Base-by-base conservation (phyloP, 345 rosid genomes). In the Angophora floribunda region DNA sequence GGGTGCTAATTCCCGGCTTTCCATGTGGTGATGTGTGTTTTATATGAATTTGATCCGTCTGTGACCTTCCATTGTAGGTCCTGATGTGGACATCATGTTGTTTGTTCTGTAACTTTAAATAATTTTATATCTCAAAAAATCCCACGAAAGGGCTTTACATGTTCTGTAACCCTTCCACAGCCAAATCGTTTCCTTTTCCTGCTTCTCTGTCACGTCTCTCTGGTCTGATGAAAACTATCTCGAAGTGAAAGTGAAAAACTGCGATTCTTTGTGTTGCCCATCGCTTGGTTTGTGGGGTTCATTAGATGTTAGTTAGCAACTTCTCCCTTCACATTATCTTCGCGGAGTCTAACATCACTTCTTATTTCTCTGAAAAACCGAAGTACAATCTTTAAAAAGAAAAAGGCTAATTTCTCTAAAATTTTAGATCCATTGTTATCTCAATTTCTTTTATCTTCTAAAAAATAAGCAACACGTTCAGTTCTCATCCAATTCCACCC, bases 141-240 rank as follows among this genome's bases (percentile, higher is more conserved):
- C 63, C 13, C 63, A 0, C 63, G 0, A 7, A 6, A 8, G 50
- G 50, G 9, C 50, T 49, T 49, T 24, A 13, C n/a, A 26, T 59
- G 65, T 57, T 4, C 65, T 24, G 65, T 9, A 28, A 57, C 65
- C 30, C 65, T 26, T 10, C n/a, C 67, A 26, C 65, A 9, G 1
- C 30, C 24, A 26, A 19, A 59, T 59, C 65, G 11, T 4, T 26
- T 10, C 10, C 1, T 59, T 59, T 26, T 59, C 65, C 65, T 59
- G 11, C 0, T 59, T 1, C 65, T 59, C 65, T 59, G 65, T 59
- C 26, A 24, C 30, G 0, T 59, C 65, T 59, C 30, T 59, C 65
- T 59, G 30, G 14, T 59, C 65, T 10, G 24, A 26, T 59, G 65
- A 26, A 59, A 59, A 59, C 65, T 59, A 0, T 59, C 65, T 2